Evolutionary conservation across 2,329 filamentous ascomycete genomes (phyloP), one percentile per base, ranked within the genome.

Genomic region (Pseudocercospora crystallina): DNA sequence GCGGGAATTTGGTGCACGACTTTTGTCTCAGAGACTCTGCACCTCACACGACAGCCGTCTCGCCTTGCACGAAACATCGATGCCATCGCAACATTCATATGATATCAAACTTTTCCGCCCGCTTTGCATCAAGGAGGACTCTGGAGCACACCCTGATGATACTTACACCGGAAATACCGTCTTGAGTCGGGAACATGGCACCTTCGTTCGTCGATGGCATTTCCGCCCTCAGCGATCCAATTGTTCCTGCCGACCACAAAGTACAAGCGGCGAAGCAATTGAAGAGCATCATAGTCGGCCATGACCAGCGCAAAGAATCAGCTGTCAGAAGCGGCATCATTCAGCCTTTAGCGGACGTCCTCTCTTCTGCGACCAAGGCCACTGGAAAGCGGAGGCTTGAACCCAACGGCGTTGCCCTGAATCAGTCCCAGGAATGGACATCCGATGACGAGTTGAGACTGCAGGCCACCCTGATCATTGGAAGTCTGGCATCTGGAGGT

Each of bases 281-380:
- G 29, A 97, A 96, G 75, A 94, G 96, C 70, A 87, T 94, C 57
- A 80, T 95, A 41, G 84, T 96, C 53, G 94, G 94, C 17, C 90
- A 97, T 70, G 80, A 87, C 31, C 85, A 92, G 69, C 85, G 86
- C 69, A 99, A 99, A 72, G 86, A 92, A 71, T 72, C 82, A 49
- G 91, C 86, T 76, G 79, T 96, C 35, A 77, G 76, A 51, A 74
- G 82, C 47, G 91, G 91, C 13, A 76, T 89, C 26, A 71, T 94
- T 40, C 79, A 82, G 46, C 79, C 80, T 31, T 73, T 88, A 42
- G 76, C 82, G 26, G 74, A 76, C 32, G 69, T 82, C 44, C 69
- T 86, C 34, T 69, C 70, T 48, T 66, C 65, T 12, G 65, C 67
- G 38, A 64, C 70, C 61, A 72, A 74, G 69, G 66, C 69, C 71